A percentile compares a stretch with the other conserved stretches of the same genome.
phyloP scores from a whole-genome alignment of 352 stramenopile genomes.

The Globisporangium uncinulatum region DNA sequence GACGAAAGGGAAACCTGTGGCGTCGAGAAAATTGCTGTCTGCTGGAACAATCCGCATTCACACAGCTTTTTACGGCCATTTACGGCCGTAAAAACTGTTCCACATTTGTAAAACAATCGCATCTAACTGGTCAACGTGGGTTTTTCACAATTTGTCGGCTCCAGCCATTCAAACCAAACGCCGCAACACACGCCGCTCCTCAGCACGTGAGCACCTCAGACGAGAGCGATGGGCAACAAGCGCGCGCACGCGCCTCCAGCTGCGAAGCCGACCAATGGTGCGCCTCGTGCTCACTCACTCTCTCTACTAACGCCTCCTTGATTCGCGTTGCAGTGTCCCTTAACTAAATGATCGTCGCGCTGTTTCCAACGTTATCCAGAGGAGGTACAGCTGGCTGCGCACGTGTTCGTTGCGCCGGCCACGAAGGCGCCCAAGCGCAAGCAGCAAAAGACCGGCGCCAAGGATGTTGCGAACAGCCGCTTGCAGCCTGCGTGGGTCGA shows the following conservation, averaged over 20 bases:
- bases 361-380: slow-evolving; percentile 12
- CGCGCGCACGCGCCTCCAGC: slow-evolving; percentile 3
- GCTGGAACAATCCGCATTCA: no score
- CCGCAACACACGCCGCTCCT: no score
- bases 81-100: no score
- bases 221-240: slow-evolving; percentile 7
- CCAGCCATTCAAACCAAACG: not conserved
- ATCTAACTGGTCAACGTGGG: no score
- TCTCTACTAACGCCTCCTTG: not conserved
- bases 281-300: not conserved
- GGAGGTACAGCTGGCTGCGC: slow-evolving; percentile 46
- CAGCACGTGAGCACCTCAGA: not conserved
- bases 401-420: slow-evolving; percentile 47
- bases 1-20: no score
- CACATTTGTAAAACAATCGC: no score
- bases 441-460: slow-evolving; percentile 20
- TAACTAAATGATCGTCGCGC: not conserved
- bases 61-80: no score
- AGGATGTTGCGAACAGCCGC: slow-evolving; percentile 12
- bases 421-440: slow-evolving; percentile 28
- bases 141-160: not conserved
- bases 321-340: no score
- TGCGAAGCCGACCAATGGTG: slow-evolving; percentile 11
- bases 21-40: no score
- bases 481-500: slow-evolving; percentile 79